Base-by-base conservation (phyloP, 1,284 basidiomycete genomes). In the Microbotryum intermedium region DNA sequence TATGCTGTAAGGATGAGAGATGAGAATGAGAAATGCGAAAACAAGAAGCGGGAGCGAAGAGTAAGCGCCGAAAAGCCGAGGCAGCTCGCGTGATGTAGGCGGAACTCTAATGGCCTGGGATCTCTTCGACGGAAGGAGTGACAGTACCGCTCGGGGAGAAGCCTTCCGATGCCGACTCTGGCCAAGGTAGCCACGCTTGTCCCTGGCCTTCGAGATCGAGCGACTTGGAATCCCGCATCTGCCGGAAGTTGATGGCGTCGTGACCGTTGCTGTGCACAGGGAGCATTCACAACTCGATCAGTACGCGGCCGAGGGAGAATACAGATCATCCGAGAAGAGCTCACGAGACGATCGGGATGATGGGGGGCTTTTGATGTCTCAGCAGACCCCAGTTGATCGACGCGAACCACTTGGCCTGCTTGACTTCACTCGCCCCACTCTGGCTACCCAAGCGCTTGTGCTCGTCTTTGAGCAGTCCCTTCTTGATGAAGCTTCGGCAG, bases 401-500 rank as follows among this genome's bases (percentile, higher is more conserved):
- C 29, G 81, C 79, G 78, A 99, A 99, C 95, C 95, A 99, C 75
- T 92, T 95, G 81, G 97, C 93, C 69, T 90, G 87, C 79, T 98
- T 99, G 71, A 98, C 92, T 76, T 99, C 95, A 70, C 90, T 93
- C 50, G 95, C 95, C 45, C 95, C 95, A 64, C 86, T 90, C 74
- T 83, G 85, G 75, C 88, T 90, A 50, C 94, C 94, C 57, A 98
- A 76, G 57, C 94, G 83, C 67, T 84, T 86, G 72, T 83, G 80
- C 76, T 99, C 94, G 71, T 88, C 86, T 79, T 99, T 99, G 81
- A 91, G 88, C 67, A 99, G 79, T 55, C 97, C 76, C 70, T 91
- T 90, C 49, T 81, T 81, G 70, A 99, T 83, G 72, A 90, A 82
- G 68, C 91, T 88, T 76, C 93, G 94, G 75, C 90, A 85, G 49